Percentiles rank a stretch among this genome's conserved stretches.
Evolutionary conservation across 768 basidiomycete species (phyloP).

Genomic region (Pleurotus tuoliensis): DNA sequence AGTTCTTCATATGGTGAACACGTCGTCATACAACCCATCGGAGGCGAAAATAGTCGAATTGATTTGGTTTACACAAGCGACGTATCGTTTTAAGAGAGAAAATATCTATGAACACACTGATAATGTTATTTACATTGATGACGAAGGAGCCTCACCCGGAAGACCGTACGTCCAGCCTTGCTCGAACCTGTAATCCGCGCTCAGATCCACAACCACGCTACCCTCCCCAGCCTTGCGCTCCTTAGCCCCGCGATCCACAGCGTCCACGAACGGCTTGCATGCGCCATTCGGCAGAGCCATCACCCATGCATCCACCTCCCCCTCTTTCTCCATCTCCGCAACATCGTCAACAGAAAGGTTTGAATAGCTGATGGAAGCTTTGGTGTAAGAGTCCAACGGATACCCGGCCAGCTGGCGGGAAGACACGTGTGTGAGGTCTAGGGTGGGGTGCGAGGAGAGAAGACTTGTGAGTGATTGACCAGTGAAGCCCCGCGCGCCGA

Average conservation of each 20-base stretch:
- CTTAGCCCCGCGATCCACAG: conserved; percentile 73
- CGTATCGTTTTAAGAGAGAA: conserved; percentile 25
- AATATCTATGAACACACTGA: conserved; percentile 15
- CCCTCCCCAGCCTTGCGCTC: conserved; percentile 47
- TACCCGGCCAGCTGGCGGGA: conserved; percentile 90
- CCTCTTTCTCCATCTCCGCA: conserved; percentile 81
- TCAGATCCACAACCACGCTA: conserved; percentile 87
- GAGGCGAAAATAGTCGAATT: conserved; percentile 7
- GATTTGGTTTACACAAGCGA: neutral
- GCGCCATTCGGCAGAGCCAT: conserved; percentile 99
- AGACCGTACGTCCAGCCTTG: conserved; percentile 95
- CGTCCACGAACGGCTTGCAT: conserved; percentile 95
- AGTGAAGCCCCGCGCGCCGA: conserved; percentile 95
- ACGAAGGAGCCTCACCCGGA: conserved; percentile 80
- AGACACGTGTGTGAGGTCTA: conserved; percentile 92
- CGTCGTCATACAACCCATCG: neutral
- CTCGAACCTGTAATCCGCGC: conserved; percentile 96
- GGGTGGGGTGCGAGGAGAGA: conserved; percentile 83
- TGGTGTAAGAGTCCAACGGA: conserved; percentile 77
- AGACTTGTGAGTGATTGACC: conserved; percentile 88
- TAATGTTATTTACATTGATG: conserved; percentile 28
- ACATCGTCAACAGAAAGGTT: conserved; percentile 80
- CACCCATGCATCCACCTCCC: conserved; percentile 96
- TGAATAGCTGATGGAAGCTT: conserved; percentile 67
- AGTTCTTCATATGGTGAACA: conserved; percentile 53